Evolutionary conservation across 371 early-diverging fungal genomes (phyloP), one percentile per base, ranked within the genome.

Genomic region (Zancudomyces culisetae): DNA sequence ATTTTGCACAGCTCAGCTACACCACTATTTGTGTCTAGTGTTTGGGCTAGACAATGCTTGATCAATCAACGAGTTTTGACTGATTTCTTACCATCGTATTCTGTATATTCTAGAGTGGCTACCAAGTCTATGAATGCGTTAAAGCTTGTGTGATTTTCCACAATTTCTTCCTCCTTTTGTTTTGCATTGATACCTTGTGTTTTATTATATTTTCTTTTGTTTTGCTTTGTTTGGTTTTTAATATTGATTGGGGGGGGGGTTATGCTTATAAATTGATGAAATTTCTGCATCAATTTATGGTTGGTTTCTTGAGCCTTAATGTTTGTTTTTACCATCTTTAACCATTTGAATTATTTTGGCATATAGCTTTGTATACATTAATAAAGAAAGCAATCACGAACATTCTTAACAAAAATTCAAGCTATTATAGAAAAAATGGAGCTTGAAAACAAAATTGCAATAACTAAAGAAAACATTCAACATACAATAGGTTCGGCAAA

Each of bases 31-130:
- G 53, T 53, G 6, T 40, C 27, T 24, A 43, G 48, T 42, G 10
- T 43, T 15, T 53, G 53, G 53, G 53, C 53, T 8, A 40, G 42
- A 43, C 53, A 53, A 15, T 53, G 48, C 45, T 30, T 53, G 45
- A 53, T 53, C 15, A 53, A 53, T 22, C 53, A 53, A 29, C 8
- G 53, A 21, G 39, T 51, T 19, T 6, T 51, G 51, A 19, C 26
- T 45, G 27, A 27, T 48, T n/a, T 23, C 3, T n/a, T 35, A 10
- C 6, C 6, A 6, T 35, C 35, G 10, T 35, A 35, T 15, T 15
- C 6, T 6, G 35, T 35, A 10, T 35, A 35, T 35, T 10, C 35
- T 15, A 6, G 15, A 10, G 15, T 10, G 15, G 35, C 35, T 15
- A 35, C 35, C 35, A 35, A 35, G 10, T 35, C 35, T 35, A 35